Percentiles rank a stretch among this genome's conserved stretches.
These are phyloP conservation scores for Xylogone sp. DNA, from an alignment of 2,329 filamentous ascomycete species.

Conservation along the genomic window DNA sequence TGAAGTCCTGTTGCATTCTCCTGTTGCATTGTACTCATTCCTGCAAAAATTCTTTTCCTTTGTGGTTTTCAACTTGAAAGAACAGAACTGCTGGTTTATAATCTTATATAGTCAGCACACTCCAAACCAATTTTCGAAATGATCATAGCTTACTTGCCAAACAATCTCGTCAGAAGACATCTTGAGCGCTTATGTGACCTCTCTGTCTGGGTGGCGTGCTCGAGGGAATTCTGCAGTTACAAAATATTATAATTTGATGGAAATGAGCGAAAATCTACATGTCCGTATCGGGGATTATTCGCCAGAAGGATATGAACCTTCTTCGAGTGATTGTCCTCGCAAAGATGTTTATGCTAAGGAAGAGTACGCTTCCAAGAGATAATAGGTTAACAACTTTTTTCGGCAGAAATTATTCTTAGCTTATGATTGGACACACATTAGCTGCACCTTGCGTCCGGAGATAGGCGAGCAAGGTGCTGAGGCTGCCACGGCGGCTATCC, in stretches of 20 bases:
- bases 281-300: too few species aligned
- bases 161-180: slow-evolving; percentile 97
- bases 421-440: neutral
- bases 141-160: slow-evolving; percentile 69
- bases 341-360: neutral
- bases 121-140: neutral
- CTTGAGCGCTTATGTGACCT: neutral
- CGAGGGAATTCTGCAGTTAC: neutral
- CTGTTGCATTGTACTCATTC: slow-evolving; percentile 86
- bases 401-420: neutral
- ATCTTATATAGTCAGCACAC: neutral
- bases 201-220: neutral
- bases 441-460: neutral
- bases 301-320: too few species aligned
- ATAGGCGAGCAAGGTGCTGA: neutral
- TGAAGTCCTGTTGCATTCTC: slow-evolving; percentile 80
- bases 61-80: slow-evolving; percentile 88
- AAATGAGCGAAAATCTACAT: too few species aligned
- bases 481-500: too few species aligned
- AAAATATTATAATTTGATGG: too few species aligned
- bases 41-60: slow-evolving; percentile 92
- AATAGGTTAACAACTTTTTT: neutral
- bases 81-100: slow-evolving; percentile 93
- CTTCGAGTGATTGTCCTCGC: neutral
- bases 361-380: neutral